A percentile compares a stretch with the other conserved stretches of the same genome.
Evolutionary conservation across 139 green algal genomes (phyloP).

Genomic region (Nannochloris sp.): DNA sequence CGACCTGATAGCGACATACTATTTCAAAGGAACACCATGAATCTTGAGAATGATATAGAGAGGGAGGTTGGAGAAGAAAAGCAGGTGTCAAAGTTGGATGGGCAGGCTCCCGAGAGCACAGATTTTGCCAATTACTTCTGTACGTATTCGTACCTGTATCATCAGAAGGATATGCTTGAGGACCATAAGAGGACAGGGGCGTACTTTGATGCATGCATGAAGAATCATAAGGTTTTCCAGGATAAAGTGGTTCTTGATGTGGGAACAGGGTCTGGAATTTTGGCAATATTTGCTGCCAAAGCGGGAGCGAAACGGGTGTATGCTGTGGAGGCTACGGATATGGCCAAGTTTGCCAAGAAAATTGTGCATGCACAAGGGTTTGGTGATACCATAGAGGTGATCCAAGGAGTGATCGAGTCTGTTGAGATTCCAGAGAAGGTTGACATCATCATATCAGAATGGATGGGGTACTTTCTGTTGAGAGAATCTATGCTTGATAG

Average conservation of each 20-base stretch:
- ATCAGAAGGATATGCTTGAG: conserved; percentile 98
- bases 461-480: conserved; percentile 88
- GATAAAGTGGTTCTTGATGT: conserved; percentile 92
- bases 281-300: conserved; percentile 91
- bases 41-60: too few species aligned
- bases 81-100: conserved; percentile 55
- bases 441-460: conserved; percentile 91
- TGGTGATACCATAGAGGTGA: conserved; percentile 75
- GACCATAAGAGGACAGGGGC: conserved; percentile 91
- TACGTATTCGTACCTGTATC: conserved; percentile 91
- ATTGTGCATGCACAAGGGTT: conserved; percentile 79
- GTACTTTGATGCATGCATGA: conserved; percentile 75
- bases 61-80: conserved; percentile 1
- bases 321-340: conserved; percentile 92
- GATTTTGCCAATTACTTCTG: conserved; percentile 98
- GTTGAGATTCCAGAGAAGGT: conserved; percentile 95
- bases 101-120: conserved; percentile 61
- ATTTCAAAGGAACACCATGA: too few species aligned
- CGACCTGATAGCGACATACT: too few species aligned
- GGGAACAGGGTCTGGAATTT: conserved; percentile 89
- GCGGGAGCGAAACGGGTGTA: conserved; percentile 77
- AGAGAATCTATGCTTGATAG: conserved; percentile 94
- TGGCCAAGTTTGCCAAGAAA: conserved; percentile 70
- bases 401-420: conserved; percentile 89
- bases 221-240: conserved; percentile 53